Conservation (phyloP, 805 yeast genomes). For the Candida quercuum region DNA sequence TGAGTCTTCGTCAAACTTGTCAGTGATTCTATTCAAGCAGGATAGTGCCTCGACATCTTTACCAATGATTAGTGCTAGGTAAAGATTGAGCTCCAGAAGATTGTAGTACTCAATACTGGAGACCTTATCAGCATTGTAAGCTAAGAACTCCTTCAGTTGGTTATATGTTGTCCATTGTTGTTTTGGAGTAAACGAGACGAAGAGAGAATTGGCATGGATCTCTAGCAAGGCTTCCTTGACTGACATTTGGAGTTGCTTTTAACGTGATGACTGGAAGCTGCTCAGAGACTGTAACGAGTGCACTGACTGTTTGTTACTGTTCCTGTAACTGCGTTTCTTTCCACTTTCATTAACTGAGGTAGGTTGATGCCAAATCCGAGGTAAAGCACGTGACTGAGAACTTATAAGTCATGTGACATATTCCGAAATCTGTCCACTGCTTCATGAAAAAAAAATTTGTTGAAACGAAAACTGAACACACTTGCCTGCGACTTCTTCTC, state of each 20-base stretch:
- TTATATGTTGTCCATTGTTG: conserved; percentile 31
- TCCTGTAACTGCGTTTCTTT: too few species aligned
- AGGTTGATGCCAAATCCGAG: too few species aligned
- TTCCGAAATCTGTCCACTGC: too few species aligned
- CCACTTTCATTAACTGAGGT: too few species aligned
- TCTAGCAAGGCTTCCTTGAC: conserved; percentile 42
- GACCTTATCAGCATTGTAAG: conserved; percentile 19
- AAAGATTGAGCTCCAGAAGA: conserved; percentile 68
- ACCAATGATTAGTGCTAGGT: conserved; percentile 52
- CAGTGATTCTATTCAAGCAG: conserved; percentile 57
- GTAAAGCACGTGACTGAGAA: too few species aligned
- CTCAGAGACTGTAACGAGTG: too few species aligned
- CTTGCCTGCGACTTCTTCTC: too few species aligned
- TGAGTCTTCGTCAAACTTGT: conserved; percentile 53
- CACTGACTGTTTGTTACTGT: not conserved
- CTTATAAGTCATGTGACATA: too few species aligned
- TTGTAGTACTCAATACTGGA: conserved; percentile 41
- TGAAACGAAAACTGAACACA: too few species aligned
- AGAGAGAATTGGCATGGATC: conserved; percentile 46
- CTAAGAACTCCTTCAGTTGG: conserved; percentile 30
- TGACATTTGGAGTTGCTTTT: conserved; percentile 8
- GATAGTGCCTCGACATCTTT: conserved; percentile 69
- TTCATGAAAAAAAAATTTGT: too few species aligned
- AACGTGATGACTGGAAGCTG: too few species aligned
- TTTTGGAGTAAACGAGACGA: conserved; percentile 41